Percentiles rank a stretch among this genome's conserved stretches.
These are phyloP conservation scores for Cercophora sp. DNA, from an alignment of 495 filamentous ascomycete genomes.

Conservation along the genomic window DNA sequence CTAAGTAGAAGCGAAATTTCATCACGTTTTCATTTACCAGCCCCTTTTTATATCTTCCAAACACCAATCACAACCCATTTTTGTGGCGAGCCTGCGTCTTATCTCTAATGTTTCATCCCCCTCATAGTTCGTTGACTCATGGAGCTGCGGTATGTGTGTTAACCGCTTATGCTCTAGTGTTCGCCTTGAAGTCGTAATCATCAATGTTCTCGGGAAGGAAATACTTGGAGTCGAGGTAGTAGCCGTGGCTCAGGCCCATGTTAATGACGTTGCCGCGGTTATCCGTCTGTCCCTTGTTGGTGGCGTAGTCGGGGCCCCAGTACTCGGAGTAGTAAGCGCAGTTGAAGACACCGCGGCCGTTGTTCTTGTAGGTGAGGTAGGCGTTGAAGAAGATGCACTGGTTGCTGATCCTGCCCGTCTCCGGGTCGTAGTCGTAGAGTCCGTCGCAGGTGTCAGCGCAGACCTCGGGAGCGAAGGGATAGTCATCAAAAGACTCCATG, in stretches of 20 bases:
- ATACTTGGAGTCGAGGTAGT: constrained; percentile 7
- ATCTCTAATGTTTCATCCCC: too few relatives aligned
- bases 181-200: too few relatives aligned
- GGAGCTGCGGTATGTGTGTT: too few relatives aligned
- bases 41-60: too few relatives aligned
- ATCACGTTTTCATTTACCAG: too few relatives aligned
- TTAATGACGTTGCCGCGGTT: constrained; percentile 8
- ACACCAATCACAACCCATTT: too few relatives aligned
- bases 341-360: constrained; percentile 14
- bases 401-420: constrained; percentile 32
- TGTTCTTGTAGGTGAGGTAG: constrained; percentile 43
- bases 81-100: too few relatives aligned
- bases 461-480: constrained; percentile 33
- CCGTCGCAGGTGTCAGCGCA: constrained; percentile 38
- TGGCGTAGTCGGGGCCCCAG: constrained; percentile 11
- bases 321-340: constrained; percentile 15
- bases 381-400: constrained; percentile 46
- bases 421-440: constrained; percentile 24
- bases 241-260: constrained; percentile 10
- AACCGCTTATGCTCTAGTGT: too few relatives aligned
- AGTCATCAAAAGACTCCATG: constrained; percentile 34
- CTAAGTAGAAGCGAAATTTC: too few relatives aligned
- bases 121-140: too few relatives aligned
- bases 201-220: not conserved
- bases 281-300: constrained; percentile 18